Evolutionary conservation across 257 asterid genomes (phyloP).

Genomic region (Solanum virginianum): DNA sequence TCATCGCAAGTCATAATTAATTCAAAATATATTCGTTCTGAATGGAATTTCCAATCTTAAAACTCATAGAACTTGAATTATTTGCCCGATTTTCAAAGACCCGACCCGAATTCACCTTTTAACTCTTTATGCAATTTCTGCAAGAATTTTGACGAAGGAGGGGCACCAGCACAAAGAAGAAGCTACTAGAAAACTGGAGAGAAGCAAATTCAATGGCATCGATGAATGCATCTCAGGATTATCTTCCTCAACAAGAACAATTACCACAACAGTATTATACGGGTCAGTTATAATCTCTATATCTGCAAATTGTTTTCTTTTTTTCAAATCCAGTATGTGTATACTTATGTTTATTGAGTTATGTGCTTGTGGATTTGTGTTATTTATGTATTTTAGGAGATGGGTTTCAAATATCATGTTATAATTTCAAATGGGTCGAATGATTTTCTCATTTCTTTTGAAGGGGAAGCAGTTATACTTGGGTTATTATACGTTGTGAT

Average conservation of each 20-base stretch:
- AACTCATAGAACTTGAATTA: background rate
- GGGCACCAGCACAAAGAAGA: background rate
- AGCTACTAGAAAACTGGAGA: background rate
- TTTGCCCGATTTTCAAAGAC: background rate
- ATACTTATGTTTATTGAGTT: background rate
- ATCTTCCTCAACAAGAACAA: background rate
- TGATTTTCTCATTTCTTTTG: background rate
- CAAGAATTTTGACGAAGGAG: background rate
- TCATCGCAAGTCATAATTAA: fast-evolving
- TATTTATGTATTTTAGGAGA: background rate
- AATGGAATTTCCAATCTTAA: too few relatives aligned
- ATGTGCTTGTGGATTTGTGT: background rate
- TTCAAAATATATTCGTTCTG: too few relatives aligned
- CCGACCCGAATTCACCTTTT: background rate
- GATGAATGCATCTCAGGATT: background rate
- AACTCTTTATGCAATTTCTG: background rate
- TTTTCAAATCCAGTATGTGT: background rate
- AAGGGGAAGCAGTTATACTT: background rate
- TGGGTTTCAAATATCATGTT: background rate
- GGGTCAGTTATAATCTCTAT: background rate
- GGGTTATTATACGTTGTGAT: background rate
- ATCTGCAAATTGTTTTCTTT: background rate
- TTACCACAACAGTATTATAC: background rate
- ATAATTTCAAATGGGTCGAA: background rate
- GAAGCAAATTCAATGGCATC: background rate